Conservation (phyloP, 2,329 filamentous ascomycete species). For the Penicillium digitatum region DNA sequence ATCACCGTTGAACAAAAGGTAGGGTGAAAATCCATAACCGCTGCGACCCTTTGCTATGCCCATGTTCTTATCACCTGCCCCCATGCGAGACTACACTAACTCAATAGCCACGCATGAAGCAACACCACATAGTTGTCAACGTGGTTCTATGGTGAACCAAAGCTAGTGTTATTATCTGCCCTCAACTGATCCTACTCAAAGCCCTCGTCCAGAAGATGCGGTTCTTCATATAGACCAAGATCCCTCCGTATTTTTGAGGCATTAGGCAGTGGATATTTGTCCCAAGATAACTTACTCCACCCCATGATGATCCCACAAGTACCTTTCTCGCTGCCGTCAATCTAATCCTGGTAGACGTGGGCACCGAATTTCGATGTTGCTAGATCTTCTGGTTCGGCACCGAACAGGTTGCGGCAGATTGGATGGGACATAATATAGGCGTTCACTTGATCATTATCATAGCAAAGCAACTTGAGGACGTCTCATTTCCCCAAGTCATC, state of each 20-base stretch:
- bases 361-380: background rate
- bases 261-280: background rate
- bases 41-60: too few relatives aligned
- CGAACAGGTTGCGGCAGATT: slow-evolving; percentile 3
- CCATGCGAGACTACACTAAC: background rate
- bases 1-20: too few relatives aligned
- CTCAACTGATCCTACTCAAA: background rate
- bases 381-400: background rate
- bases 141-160: background rate
- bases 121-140: background rate
- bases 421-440: slow-evolving; percentile 9
- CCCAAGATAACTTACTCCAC: background rate
- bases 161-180: background rate
- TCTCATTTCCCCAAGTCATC: slow-evolving; percentile 21
- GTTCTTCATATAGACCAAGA: background rate
- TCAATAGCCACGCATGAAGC: background rate
- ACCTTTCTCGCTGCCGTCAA: background rate
- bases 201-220: background rate
- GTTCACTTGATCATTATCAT: slow-evolving; percentile 9
- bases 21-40: too few relatives aligned
- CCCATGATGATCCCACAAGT: background rate
- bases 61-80: too few relatives aligned
- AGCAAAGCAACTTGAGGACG: slow-evolving; percentile 13
- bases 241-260: background rate
- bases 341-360: background rate